These are phyloP conservation scores for Hanseniaspora hatyaiensis DNA, from an alignment of 805 yeast species.

Conservation along the genomic window DNA sequence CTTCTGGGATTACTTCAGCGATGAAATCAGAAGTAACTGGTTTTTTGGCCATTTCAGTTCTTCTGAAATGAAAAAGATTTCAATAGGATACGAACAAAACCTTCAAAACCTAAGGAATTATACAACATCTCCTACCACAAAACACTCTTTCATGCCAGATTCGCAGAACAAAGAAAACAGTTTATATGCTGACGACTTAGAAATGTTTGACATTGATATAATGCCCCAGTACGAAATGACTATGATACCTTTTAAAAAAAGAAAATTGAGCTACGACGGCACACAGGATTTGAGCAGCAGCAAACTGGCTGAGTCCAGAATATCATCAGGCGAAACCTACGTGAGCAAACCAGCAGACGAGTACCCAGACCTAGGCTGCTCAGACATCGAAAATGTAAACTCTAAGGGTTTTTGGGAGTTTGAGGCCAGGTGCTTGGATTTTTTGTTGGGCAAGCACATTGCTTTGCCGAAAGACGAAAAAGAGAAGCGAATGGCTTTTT, in stretches of 20 bases:
- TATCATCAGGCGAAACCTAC: constrained; percentile 8
- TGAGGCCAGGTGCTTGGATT: neutral
- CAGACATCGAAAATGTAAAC: neutral
- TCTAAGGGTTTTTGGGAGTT: neutral
- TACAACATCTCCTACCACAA: neutral
- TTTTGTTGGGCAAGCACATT: neutral
- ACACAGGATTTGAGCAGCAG: too few species aligned
- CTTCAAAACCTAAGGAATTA: neutral
- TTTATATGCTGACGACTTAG: neutral
- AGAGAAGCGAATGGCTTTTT: neutral
- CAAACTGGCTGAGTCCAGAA: constrained; percentile 5
- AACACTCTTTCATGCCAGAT: too few species aligned
- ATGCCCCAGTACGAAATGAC: constrained; percentile 12
- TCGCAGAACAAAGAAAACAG: neutral
- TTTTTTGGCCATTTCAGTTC: neutral
- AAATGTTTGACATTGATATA: neutral
- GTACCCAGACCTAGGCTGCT: neutral
- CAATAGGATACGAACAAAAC: constrained; percentile 9
- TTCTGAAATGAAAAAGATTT: neutral
- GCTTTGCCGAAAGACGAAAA: too few species aligned
- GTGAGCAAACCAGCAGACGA: neutral
- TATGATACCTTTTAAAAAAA: constrained; percentile 14
- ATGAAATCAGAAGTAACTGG: neutral
- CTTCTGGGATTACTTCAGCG: constrained; percentile 4
- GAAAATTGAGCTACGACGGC: too few species aligned